These are phyloP conservation scores for Pyrenochaeta sp. DNA, from an alignment of 2,329 filamentous ascomycete genomes.

Conservation along the genomic window DNA sequence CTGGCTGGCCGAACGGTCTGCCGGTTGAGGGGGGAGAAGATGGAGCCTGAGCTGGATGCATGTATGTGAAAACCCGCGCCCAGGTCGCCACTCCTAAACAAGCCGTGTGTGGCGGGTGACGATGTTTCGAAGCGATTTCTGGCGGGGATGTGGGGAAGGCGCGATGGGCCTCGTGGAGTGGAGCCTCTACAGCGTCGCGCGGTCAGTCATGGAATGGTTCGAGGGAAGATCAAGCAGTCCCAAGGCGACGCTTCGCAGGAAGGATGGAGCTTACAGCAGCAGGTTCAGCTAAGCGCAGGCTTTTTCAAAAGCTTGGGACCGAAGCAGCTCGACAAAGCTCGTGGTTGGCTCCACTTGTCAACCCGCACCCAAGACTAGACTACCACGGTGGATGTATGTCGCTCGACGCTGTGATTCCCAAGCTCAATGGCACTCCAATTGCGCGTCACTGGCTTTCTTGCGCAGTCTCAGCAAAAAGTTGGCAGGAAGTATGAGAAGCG, in stretches of 20 bases:
- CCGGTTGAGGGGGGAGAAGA: slow-evolving; percentile 25
- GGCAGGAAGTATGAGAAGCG: slow-evolving; percentile 10
- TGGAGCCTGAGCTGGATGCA: slow-evolving; percentile 48
- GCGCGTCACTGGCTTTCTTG: slow-evolving; percentile 2
- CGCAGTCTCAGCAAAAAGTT: slow-evolving; percentile 1
- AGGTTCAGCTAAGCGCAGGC: slow-evolving; percentile 22
- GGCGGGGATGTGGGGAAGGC: slow-evolving; percentile 17
- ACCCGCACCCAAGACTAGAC: neutral
- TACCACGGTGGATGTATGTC: slow-evolving; percentile 1
- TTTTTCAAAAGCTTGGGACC: slow-evolving; percentile 23
- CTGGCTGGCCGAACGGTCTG: slow-evolving; percentile 23
- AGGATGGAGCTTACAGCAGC: slow-evolving; percentile 20
- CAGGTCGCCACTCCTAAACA: slow-evolving; percentile 57
- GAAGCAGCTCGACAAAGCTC: slow-evolving; percentile 19
- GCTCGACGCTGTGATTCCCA: neutral
- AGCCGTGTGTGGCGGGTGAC: slow-evolving; percentile 31
- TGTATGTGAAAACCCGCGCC: slow-evolving; percentile 56
- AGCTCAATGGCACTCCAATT: slow-evolving; percentile 28
- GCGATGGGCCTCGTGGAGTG: slow-evolving; percentile 3
- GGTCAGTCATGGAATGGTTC: slow-evolving; percentile 18
- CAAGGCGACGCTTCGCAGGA: slow-evolving; percentile 14
- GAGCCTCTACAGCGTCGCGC: neutral
- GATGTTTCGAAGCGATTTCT: slow-evolving; percentile 12
- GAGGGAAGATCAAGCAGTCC: slow-evolving; percentile 10
- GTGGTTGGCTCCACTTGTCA: slow-evolving; percentile 1